Conservation (phyloP, 352 stramenopile species). For the Bremia lactucae region DNA sequence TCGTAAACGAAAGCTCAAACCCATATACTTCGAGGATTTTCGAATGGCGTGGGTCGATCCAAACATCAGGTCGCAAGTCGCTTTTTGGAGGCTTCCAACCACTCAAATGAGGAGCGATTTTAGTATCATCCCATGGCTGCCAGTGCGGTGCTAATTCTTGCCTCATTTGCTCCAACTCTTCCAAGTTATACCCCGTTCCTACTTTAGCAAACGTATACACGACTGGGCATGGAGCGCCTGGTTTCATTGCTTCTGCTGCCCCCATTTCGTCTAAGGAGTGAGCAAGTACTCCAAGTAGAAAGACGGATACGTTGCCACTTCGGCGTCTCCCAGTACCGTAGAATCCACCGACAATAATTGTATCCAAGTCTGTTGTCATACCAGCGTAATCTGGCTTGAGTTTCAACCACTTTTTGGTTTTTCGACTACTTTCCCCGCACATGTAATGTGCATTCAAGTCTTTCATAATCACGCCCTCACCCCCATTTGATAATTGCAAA, state of each 20-base stretch:
- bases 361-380: conserved; percentile 76
- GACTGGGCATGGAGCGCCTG: conserved; percentile 34
- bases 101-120: conserved; percentile 62
- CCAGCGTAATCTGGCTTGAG: conserved; percentile 81
- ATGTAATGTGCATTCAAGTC: conserved; percentile 83
- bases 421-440: conserved; percentile 70
- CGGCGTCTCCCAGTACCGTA: conserved; percentile 67
- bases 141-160: conserved; percentile 72
- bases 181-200: conserved; percentile 74
- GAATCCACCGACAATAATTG: conserved; percentile 71
- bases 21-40: conserved; percentile 81
- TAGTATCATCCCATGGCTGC: conserved; percentile 55
- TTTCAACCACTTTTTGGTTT: conserved; percentile 80
- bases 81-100: conserved; percentile 69
- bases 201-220: conserved; percentile 78
- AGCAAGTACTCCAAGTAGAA: conserved; percentile 59
- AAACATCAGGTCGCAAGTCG: conserved; percentile 68
- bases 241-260: conserved; percentile 37
- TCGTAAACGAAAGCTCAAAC: conserved; percentile 77
- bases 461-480: conserved; percentile 78
- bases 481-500: conserved; percentile 54
- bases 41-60: conserved; percentile 71
- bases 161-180: conserved; percentile 64
- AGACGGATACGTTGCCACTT: conserved; percentile 75
- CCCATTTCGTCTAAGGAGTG: conserved; percentile 42